Evolutionary conservation across 495 filamentous ascomycete species (phyloP).

Genomic region (Lindgomyces ingoldianus): DNA sequence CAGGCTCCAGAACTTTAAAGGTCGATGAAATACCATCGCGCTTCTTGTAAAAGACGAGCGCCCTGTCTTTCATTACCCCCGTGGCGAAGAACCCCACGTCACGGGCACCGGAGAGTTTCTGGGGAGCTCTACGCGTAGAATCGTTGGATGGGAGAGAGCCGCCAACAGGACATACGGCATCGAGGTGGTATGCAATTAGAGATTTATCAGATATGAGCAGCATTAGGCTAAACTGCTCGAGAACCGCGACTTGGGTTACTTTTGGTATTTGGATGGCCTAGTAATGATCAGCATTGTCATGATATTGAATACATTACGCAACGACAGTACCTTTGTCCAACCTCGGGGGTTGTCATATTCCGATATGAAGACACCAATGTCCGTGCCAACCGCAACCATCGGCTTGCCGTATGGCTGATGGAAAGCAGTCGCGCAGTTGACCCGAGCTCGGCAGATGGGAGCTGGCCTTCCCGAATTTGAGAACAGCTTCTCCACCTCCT

Average conservation of each 20-base stretch:
- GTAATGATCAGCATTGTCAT: conserved; percentile 31
- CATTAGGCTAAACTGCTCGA: conserved; percentile 93
- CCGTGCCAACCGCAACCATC: conserved; percentile 94
- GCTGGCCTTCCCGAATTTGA: conserved; percentile 64
- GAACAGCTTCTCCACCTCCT: conserved; percentile 79
- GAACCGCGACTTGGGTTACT: conserved; percentile 90
- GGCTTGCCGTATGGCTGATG: conserved; percentile 72
- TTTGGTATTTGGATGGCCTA: conserved; percentile 70
- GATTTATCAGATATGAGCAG: conserved; percentile 88
- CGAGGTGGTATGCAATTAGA: conserved; percentile 90
- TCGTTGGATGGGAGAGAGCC: conserved; percentile 64
- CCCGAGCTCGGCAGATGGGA: conserved; percentile 75
- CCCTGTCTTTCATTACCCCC: conserved; percentile 93
- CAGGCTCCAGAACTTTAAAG: conserved; percentile 77
- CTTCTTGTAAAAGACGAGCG: conserved; percentile 94
- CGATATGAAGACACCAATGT: conserved; percentile 88
- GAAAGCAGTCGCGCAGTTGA: conserved; percentile 93
- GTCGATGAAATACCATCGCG: conserved; percentile 59
- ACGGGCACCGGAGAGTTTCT: conserved; percentile 81
- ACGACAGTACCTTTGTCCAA: conserved; percentile 71
- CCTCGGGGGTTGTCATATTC: conserved; percentile 82
- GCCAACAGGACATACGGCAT: conserved; percentile 76
- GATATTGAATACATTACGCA: background rate
- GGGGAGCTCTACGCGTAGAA: conserved; percentile 72
- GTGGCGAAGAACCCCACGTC: conserved; percentile 96